Conservation (phyloP, 768 basidiomycete species). For the Hericium coralloides region DNA sequence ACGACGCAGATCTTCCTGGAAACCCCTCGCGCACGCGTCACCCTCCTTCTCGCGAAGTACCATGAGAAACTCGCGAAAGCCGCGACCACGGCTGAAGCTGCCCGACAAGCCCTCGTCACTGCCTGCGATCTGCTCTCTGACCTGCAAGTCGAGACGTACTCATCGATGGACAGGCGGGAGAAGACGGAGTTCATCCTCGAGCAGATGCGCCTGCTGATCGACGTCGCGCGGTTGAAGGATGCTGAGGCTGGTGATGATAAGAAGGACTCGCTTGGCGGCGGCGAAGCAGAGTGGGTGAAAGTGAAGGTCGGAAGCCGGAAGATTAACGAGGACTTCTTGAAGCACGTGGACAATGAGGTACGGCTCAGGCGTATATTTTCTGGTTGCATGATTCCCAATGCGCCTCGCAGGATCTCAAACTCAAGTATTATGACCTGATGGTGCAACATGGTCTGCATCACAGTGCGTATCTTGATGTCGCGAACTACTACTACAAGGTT, state of each 20-base stretch:
- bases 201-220: conserved; percentile 87
- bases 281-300: conserved; percentile 89
- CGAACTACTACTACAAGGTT: conserved; percentile 91
- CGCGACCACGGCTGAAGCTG: conserved; percentile 24
- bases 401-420: conserved; percentile 74
- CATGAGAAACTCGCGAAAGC: conserved; percentile 58
- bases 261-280: conserved; percentile 56
- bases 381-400: not conserved
- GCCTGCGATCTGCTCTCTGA: conserved; percentile 92
- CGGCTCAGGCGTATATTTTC: conserved; percentile 13
- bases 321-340: conserved; percentile 88
- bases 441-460: conserved; percentile 87
- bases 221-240: conserved; percentile 71
- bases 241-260: conserved; percentile 38
- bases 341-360: conserved; percentile 83
- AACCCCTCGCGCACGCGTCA: conserved; percentile 91
- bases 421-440: conserved; percentile 95
- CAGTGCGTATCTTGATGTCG: conserved; percentile 83
- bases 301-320: conserved; percentile 88
- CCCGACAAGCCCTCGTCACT: conserved; percentile 58
- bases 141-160: conserved; percentile 97
- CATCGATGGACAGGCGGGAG: conserved; percentile 94
- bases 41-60: conserved; percentile 75
- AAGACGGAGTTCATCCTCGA: conserved; percentile 98
- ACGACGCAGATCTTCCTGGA: conserved; percentile 81